These are phyloP conservation scores for Tremellales sp. DNA, from an alignment of 1,284 basidiomycete species.

Conservation along the genomic window DNA sequence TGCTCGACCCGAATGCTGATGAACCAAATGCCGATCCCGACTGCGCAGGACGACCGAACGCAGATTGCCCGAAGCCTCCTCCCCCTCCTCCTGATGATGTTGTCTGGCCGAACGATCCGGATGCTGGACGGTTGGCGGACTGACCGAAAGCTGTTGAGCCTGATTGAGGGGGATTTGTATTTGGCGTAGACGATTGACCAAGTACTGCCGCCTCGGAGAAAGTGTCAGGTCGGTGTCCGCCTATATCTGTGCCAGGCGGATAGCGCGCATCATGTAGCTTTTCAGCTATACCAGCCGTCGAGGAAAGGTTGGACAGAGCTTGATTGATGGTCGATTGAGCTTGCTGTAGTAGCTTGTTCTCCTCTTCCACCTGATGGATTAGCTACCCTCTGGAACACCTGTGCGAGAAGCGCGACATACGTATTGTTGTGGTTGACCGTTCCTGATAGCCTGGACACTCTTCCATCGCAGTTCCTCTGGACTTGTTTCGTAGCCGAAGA, in stretches of 20 bases:
- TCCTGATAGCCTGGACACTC: conserved; percentile 59
- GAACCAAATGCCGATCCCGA: conserved; percentile 32
- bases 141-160: conserved; percentile 4
- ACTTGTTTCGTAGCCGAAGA: conserved; percentile 67
- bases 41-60: conserved; percentile 14
- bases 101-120: conserved; percentile 35
- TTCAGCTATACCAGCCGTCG: conserved; percentile 25
- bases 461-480: conserved; percentile 75
- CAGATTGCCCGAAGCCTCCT: conserved; percentile 44
- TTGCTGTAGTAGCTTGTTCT: conserved; percentile 19
- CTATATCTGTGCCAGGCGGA: conserved; percentile 10
- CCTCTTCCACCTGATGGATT: conserved; percentile 30
- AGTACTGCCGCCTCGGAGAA: conserved; percentile 34
- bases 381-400: background rate
- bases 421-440: conserved; percentile 63
- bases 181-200: conserved; percentile 11
- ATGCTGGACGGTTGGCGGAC: conserved; percentile 18
- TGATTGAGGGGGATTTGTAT: conserved; percentile 7
- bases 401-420: conserved; percentile 45
- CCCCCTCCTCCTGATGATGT: conserved; percentile 8
- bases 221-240: conserved; percentile 19
- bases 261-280: conserved; percentile 40
- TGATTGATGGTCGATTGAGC: conserved; percentile 24
- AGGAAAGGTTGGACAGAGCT: conserved; percentile 24
- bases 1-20: conserved; percentile 20